These are phyloP conservation scores for Trichoderma asperelloides DNA, from an alignment of 495 filamentous ascomycete genomes.

Conservation along the genomic window DNA sequence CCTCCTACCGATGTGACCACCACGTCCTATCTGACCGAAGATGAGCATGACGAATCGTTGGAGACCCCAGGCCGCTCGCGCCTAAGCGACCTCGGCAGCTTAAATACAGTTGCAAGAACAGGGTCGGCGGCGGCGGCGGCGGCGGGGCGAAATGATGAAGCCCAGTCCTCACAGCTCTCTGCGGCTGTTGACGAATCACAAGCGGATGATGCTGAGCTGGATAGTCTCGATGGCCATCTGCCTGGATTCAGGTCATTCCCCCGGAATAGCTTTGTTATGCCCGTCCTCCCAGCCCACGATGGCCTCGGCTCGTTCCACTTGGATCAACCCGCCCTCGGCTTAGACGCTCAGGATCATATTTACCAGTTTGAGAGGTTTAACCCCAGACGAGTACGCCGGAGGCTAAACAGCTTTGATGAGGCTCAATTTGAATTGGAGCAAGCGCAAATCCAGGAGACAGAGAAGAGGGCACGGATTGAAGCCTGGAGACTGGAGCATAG, in stretches of 20 bases:
- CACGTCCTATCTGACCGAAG: constrained; percentile 59
- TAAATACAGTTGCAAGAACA: constrained; percentile 53
- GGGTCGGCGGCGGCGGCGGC: constrained; percentile 12
- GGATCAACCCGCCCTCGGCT: constrained; percentile 27
- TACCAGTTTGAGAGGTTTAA: constrained; percentile 82
- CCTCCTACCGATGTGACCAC: constrained; percentile 56
- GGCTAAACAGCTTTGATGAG: constrained; percentile 53
- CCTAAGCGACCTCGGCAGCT: constrained; percentile 78
- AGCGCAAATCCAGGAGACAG: constrained; percentile 49
- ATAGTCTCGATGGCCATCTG: constrained; percentile 84
- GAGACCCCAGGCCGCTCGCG: constrained; percentile 65
- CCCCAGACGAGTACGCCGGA: constrained; percentile 57
- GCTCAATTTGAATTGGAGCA: constrained; percentile 45
- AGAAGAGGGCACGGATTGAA: constrained; percentile 76
- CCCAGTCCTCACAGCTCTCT: constrained; percentile 32
- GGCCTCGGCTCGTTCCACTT: constrained; percentile 73
- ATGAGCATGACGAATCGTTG: constrained; percentile 46
- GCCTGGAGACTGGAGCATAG: constrained; percentile 90
- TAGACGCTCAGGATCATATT: constrained; percentile 62
- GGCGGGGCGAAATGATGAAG: constrained; percentile 30
- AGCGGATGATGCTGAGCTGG: constrained; percentile 68
- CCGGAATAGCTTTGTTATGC: constrained; percentile 24
- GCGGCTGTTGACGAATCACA: constrained; percentile 41
- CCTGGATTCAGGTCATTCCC: constrained; percentile 67
- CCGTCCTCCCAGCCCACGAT: constrained; percentile 82